Evolutionary conservation across 768 basidiomycete species (phyloP), one percentile per base, ranked within the genome.

Genomic region (Collybia nuda): DNA sequence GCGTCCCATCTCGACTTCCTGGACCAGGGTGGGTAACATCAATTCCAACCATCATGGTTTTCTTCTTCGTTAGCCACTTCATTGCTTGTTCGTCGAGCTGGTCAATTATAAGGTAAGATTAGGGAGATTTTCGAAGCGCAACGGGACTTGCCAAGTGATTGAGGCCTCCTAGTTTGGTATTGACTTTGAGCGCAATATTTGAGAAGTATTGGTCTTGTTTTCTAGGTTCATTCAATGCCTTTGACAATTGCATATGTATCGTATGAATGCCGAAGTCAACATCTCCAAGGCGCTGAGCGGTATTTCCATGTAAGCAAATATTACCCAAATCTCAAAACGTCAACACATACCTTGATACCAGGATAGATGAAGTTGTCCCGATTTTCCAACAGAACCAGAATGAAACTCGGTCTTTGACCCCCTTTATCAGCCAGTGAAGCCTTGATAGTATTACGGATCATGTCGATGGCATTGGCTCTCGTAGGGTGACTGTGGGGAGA

Each of bases 41-140:
- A 55, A 90, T 88, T 0, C 91, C 91, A 2, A 93, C 84, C 61
- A 93, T 69, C 86, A 93, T 93, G 8, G 90, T 92, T 47, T 76
- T 77, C 56, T 76, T 74, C 64, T 79, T 79, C 1, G 64, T 80
- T 41, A 92, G 67, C 89, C 89, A 92, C 32, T 53, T 57, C 76
- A 85, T 80, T 1, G 80, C 78, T 1, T 51, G 58, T 0, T 71
- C 62, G 28, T 85, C 84, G 8, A 91, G 68, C 79, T 80, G 18
- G 45, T 28, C 36, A 18, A 49, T n/a, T n/a, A n/a, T 37, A 8
- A 53, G 57, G 32, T 40, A 48, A 32, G 39, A 59, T 48, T 6
- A 36, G 3, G 32, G 8, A 36, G 8, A 19, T 32, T 32, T 23
- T 8, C 29, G 29, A 5, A 43, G 21, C 2, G 7, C 32, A 26